A percentile compares a stretch with the other conserved stretches of the same genome.
Conservation (phyloP, 208 protist species). For the Leishmania braziliensis region DNA sequence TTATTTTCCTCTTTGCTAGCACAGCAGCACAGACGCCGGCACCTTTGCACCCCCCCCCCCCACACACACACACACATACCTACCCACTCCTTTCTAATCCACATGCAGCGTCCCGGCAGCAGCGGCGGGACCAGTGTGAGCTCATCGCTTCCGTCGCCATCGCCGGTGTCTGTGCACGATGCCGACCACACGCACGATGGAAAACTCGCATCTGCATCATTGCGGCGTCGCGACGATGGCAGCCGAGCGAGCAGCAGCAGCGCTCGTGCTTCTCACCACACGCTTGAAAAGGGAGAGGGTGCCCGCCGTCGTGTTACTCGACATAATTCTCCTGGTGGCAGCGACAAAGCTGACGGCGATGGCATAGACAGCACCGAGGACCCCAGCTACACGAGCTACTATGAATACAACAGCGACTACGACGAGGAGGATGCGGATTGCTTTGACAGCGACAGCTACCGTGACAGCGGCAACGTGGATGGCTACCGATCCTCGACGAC, state of each 20-base stretch:
- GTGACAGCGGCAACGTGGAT: slow-evolving; percentile 6
- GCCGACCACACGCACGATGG: not conserved
- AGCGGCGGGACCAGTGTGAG: not conserved
- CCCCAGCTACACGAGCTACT: slow-evolving; percentile 21
- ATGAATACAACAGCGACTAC: slow-evolving; percentile 34
- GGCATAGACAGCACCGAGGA: not conserved
- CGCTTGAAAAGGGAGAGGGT: slow-evolving; percentile 18
- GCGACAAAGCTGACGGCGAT: not conserved
- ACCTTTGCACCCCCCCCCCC: not conserved
- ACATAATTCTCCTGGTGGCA: not conserved
- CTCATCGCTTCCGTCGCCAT: not conserved
- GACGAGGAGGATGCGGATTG: slow-evolving; percentile 30
- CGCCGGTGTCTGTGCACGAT: not conserved
- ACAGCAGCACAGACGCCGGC: not conserved
- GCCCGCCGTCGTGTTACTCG: not conserved
- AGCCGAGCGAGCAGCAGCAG: slow-evolving; percentile 5
- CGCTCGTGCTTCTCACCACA: slow-evolving; percentile 12
- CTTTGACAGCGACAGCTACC: slow-evolving; percentile 14
- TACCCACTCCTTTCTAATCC: not conserved
- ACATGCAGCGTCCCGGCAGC: not conserved
- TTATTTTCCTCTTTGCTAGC: not conserved
- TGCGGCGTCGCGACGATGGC: not conserved
- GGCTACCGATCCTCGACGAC: slow-evolving; percentile 3
- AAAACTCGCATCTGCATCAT: not conserved
- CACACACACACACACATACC: not conserved